Conservation (phyloP, 1,284 basidiomycete species). For the Trichosporon ovoides region DNA sequence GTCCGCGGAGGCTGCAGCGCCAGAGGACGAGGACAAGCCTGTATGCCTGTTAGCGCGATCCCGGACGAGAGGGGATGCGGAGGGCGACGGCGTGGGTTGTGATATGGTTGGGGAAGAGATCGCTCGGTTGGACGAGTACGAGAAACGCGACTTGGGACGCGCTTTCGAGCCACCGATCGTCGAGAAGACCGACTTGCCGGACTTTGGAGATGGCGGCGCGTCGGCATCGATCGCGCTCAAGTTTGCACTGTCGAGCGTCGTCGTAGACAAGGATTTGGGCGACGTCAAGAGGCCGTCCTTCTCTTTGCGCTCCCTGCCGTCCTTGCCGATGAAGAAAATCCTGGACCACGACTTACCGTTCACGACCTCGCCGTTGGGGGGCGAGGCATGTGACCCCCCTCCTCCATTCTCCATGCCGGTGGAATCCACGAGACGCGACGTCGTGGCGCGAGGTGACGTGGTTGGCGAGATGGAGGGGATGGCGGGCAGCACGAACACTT, state of each 20-base stretch:
- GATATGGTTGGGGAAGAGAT: not conserved
- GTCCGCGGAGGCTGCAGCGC: not conserved
- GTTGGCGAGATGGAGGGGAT: slow-evolving; percentile 1
- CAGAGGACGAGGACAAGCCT: slow-evolving; percentile 1
- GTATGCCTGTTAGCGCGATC: slow-evolving; percentile 3
- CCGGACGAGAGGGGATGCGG: slow-evolving; percentile 3
- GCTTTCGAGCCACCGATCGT: not conserved
- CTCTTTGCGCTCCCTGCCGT: slow-evolving; percentile 1
- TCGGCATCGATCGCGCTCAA: slow-evolving; percentile 1
- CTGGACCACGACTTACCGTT: slow-evolving; percentile 6
- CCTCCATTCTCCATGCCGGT: slow-evolving; percentile 5
- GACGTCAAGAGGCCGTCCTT: not conserved
- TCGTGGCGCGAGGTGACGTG: not conserved
- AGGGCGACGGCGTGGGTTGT: not conserved
- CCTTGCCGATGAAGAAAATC: slow-evolving; percentile 5
- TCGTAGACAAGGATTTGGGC: not conserved
- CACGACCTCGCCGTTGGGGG: slow-evolving; percentile 3
- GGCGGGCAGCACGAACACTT: not conserved
- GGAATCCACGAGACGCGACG: slow-evolving; percentile 1
- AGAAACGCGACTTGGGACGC: slow-evolving; percentile 1
- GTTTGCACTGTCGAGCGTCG: slow-evolving; percentile 3
- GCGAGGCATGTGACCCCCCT: slow-evolving; percentile 4
- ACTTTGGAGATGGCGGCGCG: not conserved
- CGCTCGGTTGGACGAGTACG: not conserved
- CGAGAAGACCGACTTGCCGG: slow-evolving; percentile 1